Conservation (phyloP, 2,329 filamentous ascomycete genomes). For the Seiridium unicorne region DNA sequence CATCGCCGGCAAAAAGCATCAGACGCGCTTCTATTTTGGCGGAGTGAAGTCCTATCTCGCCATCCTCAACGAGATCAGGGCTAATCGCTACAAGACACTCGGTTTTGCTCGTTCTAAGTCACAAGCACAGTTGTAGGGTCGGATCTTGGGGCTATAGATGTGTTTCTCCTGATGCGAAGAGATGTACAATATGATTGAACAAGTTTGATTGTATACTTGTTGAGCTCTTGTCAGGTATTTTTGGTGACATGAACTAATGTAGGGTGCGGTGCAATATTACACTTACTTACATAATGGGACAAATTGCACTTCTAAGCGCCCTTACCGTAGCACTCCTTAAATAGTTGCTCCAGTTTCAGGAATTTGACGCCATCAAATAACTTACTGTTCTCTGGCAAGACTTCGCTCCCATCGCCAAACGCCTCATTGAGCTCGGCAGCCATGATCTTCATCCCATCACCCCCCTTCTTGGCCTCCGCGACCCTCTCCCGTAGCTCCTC, state of each 20-base stretch:
- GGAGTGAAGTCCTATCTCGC: neutral
- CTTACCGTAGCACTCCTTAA: slow-evolving; percentile 1
- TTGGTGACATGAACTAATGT: too few species aligned
- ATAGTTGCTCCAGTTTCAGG: neutral
- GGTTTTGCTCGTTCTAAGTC: too few species aligned
- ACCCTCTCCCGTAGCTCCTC: neutral
- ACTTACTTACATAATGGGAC: neutral
- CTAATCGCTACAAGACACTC: too few species aligned
- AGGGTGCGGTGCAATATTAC: too few species aligned
- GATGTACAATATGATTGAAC: too few species aligned
- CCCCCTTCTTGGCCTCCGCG: neutral
- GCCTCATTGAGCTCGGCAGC: slow-evolving; percentile 4
- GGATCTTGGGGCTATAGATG: too few species aligned
- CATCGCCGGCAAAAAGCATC: neutral
- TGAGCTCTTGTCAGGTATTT: too few species aligned
- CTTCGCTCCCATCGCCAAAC: slow-evolving; percentile 10
- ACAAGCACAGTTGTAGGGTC: too few species aligned
- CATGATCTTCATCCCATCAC: neutral
- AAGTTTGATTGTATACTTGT: too few species aligned
- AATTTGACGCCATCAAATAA: slow-evolving; percentile 7
- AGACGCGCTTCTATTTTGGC: neutral
- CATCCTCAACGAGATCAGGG: too few species aligned
- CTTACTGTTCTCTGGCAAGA: neutral
- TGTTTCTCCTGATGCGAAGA: too few species aligned
- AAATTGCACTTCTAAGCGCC: neutral